Evolutionary conservation across 2,329 filamentous ascomycete species (phyloP).

Genomic region (Xylaria sp.): DNA sequence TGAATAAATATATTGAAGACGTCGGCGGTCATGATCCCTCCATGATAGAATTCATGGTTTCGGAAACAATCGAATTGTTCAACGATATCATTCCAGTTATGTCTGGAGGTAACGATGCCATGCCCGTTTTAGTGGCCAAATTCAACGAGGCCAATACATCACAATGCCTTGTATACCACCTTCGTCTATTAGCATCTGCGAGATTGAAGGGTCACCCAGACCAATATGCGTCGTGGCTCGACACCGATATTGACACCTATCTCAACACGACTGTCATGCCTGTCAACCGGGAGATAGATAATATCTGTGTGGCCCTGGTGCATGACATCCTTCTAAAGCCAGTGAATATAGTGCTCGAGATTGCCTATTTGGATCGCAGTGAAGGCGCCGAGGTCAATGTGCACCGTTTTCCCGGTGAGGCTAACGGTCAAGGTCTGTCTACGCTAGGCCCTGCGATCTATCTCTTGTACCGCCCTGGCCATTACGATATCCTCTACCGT

Average conservation of each 20-base stretch:
- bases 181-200: constrained; percentile 82
- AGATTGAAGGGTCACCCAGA: constrained; percentile 81
- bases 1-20: constrained; percentile 76
- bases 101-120: constrained; percentile 67
- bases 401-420: constrained; percentile 71
- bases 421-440: constrained; percentile 57
- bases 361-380: constrained; percentile 91
- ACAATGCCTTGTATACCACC: constrained; percentile 85
- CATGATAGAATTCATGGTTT: constrained; percentile 84
- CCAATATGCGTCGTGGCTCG: constrained; percentile 78
- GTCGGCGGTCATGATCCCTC: constrained; percentile 77
- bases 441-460: constrained; percentile 64
- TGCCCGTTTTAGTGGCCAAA: constrained; percentile 65
- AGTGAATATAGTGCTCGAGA: constrained; percentile 82
- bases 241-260: constrained; percentile 67
- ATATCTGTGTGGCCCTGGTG: constrained; percentile 83
- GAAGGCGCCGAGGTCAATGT: constrained; percentile 79
- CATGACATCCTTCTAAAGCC: constrained; percentile 83
- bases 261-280: constrained; percentile 78
- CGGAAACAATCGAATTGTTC: constrained; percentile 77
- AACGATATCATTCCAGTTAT: constrained; percentile 70
- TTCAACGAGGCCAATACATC: constrained; percentile 80
- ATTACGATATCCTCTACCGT: constrained; percentile 93
- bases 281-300: constrained; percentile 85
- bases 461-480: constrained; percentile 76